Base-by-base conservation (phyloP, 225 moss, liverwort and hornwort genomes). In the Pleurozium schreberi region DNA sequence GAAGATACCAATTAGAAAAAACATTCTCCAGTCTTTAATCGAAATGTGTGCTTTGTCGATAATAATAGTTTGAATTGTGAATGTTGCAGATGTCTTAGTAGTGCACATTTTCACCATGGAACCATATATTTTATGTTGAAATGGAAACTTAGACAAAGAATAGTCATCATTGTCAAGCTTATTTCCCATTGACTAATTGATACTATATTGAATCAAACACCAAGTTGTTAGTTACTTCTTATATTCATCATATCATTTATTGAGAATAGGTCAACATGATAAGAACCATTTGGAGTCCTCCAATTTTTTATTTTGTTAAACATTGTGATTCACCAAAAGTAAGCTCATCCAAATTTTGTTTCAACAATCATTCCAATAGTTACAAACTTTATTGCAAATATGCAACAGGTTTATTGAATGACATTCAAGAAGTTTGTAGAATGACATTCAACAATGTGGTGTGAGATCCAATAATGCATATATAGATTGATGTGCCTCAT, bases 301-400 rank as follows among this genome's bases (percentile, higher is more conserved):
- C 2, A 16, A 31, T 2, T 34, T 26, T 58, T 14, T 21, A 22
- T 30, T 11, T 42, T 73, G 12, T 31, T 82, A 38, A 50, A 60
- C 50, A 9, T 74, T 62, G 10, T 52, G 5, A 62, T 62, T 38
- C 4, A 42, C 38, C 8, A 21, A 16, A 50, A 88, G 17, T 2
- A 88, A 52, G 13, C 42, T 73, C 17, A 52, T 15, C 30, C 4
- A 14, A 0, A 12, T 52, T 62, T 0, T 12, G 0, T 47, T 68
- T 59, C 19, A 63, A 52, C 9, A 81, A 23, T 15, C 34, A 42
- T 25, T 71, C 2, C 2, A 4, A 8, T 33, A 50, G 12, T 8
- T 31, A 20, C 1, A 0, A 82, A 28, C 4, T 1, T 23, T 3
- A 1, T 0, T 17, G 0, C 5, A 64, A 28, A 18, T 55, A 28